These are phyloP conservation scores for Aureobasidium vineae DNA, from an alignment of 2,329 filamentous ascomycete genomes.

Conservation along the genomic window DNA sequence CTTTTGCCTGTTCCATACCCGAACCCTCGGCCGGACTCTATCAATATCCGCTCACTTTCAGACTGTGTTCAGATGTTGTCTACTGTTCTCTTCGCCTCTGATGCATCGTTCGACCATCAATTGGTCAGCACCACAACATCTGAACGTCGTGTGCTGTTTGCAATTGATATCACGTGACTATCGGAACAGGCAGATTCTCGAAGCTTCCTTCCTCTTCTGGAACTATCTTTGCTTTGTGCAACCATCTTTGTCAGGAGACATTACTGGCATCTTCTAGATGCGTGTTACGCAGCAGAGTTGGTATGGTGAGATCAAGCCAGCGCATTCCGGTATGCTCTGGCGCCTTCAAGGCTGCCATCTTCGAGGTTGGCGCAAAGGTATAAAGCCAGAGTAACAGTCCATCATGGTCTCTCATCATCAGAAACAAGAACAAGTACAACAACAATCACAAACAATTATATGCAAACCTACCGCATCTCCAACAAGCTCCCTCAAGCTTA, in stretches of 20 bases:
- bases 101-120: not conserved
- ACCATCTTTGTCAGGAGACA: conserved; percentile 14
- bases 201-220: conserved; percentile 36
- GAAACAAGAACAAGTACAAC: conserved; percentile 31
- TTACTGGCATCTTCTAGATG: conserved; percentile 19
- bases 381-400: conserved; percentile 11
- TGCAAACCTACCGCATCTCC: conserved; percentile 33
- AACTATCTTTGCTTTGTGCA: conserved; percentile 39
- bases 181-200: conserved; percentile 20
- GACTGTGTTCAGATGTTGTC: not conserved
- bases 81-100: not conserved
- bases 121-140: not conserved
- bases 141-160: not conserved
- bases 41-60: too few relatives aligned
- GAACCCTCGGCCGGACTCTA: not conserved
- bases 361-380: not conserved
- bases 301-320: conserved; percentile 8
- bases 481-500: conserved; percentile 36
- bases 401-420: conserved; percentile 30
- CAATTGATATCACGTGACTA: conserved; percentile 3
- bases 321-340: conserved; percentile 20
- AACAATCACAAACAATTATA: conserved; percentile 28
- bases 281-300: not conserved
- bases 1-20: not conserved
- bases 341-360: not conserved